These are phyloP conservation scores for Austroboletus niveus DNA, from an alignment of 1,284 basidiomycete genomes.

Conservation along the genomic window DNA sequence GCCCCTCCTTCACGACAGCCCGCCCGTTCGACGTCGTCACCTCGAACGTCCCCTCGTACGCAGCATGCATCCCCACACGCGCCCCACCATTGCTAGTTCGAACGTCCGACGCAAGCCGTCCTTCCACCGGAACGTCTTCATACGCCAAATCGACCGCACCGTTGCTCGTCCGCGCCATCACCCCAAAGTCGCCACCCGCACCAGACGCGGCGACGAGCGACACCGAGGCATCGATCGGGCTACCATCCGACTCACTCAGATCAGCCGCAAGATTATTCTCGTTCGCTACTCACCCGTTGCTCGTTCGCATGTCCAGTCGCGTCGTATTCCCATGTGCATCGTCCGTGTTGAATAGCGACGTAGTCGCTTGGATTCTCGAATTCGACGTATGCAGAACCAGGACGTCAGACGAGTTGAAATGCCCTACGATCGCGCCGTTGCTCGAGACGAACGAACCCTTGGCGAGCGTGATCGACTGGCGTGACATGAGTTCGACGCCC, in stretches of 20 bases:
- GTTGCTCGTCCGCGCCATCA: slow-evolving; percentile 36
- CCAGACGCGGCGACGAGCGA: slow-evolving; percentile 10
- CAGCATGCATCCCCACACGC: slow-evolving; percentile 36
- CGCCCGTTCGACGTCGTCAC: slow-evolving; percentile 33
- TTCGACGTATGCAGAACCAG: slow-evolving; percentile 41
- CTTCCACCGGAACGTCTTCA: slow-evolving; percentile 31
- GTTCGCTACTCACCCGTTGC: slow-evolving; percentile 35
- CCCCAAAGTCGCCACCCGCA: slow-evolving; percentile 29
- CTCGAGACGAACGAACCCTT: slow-evolving; percentile 30
- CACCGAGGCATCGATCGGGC: slow-evolving; percentile 15
- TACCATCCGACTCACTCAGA: not conserved
- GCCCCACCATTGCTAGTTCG: slow-evolving; percentile 39
- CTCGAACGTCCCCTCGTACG: slow-evolving; percentile 43
- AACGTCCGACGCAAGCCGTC: slow-evolving; percentile 33
- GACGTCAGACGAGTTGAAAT: slow-evolving; percentile 34
- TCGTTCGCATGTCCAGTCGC: slow-evolving; percentile 32
- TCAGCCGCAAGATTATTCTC: no score
- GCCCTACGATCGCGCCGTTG: slow-evolving; percentile 41
- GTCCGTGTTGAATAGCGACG: slow-evolving; percentile 27
- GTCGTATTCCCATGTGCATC: slow-evolving; percentile 9
- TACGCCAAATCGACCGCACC: slow-evolving; percentile 35
- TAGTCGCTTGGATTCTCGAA: slow-evolving; percentile 34
- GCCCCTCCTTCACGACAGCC: slow-evolving; percentile 16
- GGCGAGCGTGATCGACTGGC: slow-evolving; percentile 35
- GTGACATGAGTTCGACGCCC: no score